Base-by-base conservation (phyloP, 2,329 filamentous ascomycete species). In the Cladophialophora yegresii region DNA sequence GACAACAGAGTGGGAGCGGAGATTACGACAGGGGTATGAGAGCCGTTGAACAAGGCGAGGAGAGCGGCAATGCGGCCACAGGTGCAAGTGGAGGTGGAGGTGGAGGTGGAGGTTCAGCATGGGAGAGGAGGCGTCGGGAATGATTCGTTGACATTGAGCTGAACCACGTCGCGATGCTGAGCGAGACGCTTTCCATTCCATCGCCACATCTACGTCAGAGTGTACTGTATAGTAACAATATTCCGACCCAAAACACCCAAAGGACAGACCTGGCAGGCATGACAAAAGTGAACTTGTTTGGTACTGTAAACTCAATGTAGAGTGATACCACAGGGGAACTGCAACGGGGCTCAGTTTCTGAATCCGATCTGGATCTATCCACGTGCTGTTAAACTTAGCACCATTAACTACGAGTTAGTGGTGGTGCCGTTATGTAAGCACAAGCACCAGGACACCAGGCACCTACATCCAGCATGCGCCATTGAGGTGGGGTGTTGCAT, bases 1-100 rank as follows among this genome's bases (percentile, higher is more conserved):
- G 77, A 56, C 73, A 55, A n/a, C 45, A 63, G 43, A 65, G 68
- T 45, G 67, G 66, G 12, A 65, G 68, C 50, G 68, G 54, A 7
- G 69, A 70, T 13, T 70, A 70, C 36, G 58, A 63, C 32, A 54
- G 58, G 28, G 68, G 64, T 1, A 67, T 64, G 63, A 40, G 23
- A 16, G 68, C 61, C 26, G 59, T 65, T n/a, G 66, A 63, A 30
- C 45, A 49, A 16, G 62, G 61, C 9, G 54, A 70, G 36, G 69
- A 59, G 8, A 58, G 40, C 30, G 13, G 47, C 20, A 8, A 50
- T 9, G 10, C 26, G 8, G 23, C 12, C 3, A 3, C 23, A 65
- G 30, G 33, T 50, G 26, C 6, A 28, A 28, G 26, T 28, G 40
- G 43, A 22, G 43, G 56, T n/a, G 51, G 54, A 50, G 45, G 26